Evolutionary conservation across 345 rosid species (phyloP).

Genomic region (Sisymbrium irio): DNA sequence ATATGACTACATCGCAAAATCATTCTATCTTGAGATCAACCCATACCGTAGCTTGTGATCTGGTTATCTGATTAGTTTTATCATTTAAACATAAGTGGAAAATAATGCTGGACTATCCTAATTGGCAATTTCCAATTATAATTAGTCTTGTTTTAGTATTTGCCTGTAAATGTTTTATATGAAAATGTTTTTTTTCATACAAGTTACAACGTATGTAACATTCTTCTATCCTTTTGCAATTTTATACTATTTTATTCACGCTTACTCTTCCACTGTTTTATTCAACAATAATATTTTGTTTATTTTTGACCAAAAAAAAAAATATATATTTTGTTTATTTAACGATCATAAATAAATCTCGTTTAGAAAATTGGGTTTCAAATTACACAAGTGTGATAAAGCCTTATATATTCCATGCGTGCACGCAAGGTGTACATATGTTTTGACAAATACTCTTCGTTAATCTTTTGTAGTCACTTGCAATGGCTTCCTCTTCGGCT

Average conservation of each 20-base stretch:
- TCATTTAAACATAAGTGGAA: no score
- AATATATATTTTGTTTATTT: no score
- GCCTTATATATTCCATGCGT: constrained; percentile 25
- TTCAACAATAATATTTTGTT: no score
- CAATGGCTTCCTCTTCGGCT: constrained; percentile 44
- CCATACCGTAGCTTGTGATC: neutral
- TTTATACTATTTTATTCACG: no score
- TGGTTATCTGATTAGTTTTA: neutral
- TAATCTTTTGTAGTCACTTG: neutral
- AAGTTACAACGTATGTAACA: neutral
- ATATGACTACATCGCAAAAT: neutral
- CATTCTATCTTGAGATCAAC: constrained; percentile 12
- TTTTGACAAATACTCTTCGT: constrained; percentile 13
- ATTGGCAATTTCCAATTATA: no score
- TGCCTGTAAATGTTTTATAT: no score
- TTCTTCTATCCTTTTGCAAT: neutral
- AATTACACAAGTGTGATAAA: constrained; percentile 23
- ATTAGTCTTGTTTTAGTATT: no score
- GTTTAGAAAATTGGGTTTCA: neutral
- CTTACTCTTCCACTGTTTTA: no score
- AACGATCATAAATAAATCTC: neutral
- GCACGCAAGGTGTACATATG: constrained; percentile 7
- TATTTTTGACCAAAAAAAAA: no score
- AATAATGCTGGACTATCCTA: no score
- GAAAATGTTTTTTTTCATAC: no score